Base-by-base conservation (phyloP, 371 early-diverging fungal genomes). In the Mucor circinelloides region DNA sequence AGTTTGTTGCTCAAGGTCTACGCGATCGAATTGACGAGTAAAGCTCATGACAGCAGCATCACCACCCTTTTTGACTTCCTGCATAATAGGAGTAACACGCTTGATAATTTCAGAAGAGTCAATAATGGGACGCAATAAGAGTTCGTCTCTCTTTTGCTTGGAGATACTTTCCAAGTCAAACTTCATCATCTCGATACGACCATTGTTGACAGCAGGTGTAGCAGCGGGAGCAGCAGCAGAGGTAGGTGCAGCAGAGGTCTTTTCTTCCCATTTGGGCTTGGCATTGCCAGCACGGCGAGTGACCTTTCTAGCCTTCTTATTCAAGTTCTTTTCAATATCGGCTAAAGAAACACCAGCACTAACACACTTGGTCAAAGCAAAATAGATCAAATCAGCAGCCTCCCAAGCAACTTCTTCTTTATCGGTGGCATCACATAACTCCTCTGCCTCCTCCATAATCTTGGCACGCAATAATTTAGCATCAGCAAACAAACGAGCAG, bases 321-420 rank as follows among this genome's bases (percentile, higher is more conserved):
- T 93, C 66, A 99, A 80, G 48, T 95, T 90, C 72, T 80, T 84
- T 76, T 97, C 97, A 10, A 99, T 81, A 70, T 98, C 98, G 6
- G 89, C 74, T 31, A 99, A 80, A 3, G 84, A 79, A 4, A 97
- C 96, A 38, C 95, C 97, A 34, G 83, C 78, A 34, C 87, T 85
- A 2, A 91, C 88, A 79, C 96, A 95, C 72, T 94, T 96, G 60
- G 88, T 90, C 56, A 99, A 79, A 5, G 94, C 91, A 86, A 99
- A 99, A 84, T 97, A 99, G 60, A 99, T 87, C 63, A 98, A 78
- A 74, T 99, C 99, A 25, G 99, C 98, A 27, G 97, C 93, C 76
- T 99, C 98, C 89, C 93, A 95, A 5, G 97, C 95, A 68, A 97
- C 89, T 3, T 97, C 94, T 1, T 90, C 89, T 28, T 79, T 79